Evolutionary conservation across 2,329 filamentous ascomycete species (phyloP), one percentile per base, ranked within the genome.

Genomic region (Thielaviopsis populi): DNA sequence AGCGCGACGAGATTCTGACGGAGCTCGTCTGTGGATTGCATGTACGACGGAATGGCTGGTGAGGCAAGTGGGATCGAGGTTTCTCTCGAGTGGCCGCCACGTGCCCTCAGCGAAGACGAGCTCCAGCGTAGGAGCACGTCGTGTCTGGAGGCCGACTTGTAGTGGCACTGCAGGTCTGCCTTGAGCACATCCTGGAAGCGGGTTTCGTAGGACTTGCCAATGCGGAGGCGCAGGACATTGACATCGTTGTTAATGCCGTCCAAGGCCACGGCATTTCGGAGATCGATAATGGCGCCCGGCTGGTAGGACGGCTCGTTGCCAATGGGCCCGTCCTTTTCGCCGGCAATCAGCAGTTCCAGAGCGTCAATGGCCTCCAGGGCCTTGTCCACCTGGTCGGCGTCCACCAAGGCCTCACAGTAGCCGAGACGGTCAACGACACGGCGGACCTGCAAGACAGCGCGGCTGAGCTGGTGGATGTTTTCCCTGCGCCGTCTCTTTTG

Each of bases 121-220:
- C 87, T 89, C 89, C 92, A 96, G 68, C 94, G 83, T 69, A 89
- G 84, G 13, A 99, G 75, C 1, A 95, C 92, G 59, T 89, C 86
- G 41, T 83, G 76, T 0, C 77, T 76, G 0, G 89, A 84, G 1
- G 94, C 86, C 1, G 80, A 83, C 62, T 88, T 84, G 33, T 91
- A 79, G 72, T 99, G 94, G n/a, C 81, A 79, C 61, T 88, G 83
- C 48, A 97, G 74, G 73, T 99, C 94, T 2, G 79, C 80, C 37
- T 97, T 79, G 19, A 99, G 78, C 33, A 88, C 83, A 66, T 85
- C 83, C 37, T 94, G 78, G 69, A 97, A 95, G 54, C 86, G 85
- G 1, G 81, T 77, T 72, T 97, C 91, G 71, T 91, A 97, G 0
- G 86, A 88, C 73, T 87, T 91, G 24, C 94, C 94, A 65, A 96